These are phyloP conservation scores for Paratinospora sagittata DNA, from an alignment of 164 flowering plant species.

Conservation along the genomic window DNA sequence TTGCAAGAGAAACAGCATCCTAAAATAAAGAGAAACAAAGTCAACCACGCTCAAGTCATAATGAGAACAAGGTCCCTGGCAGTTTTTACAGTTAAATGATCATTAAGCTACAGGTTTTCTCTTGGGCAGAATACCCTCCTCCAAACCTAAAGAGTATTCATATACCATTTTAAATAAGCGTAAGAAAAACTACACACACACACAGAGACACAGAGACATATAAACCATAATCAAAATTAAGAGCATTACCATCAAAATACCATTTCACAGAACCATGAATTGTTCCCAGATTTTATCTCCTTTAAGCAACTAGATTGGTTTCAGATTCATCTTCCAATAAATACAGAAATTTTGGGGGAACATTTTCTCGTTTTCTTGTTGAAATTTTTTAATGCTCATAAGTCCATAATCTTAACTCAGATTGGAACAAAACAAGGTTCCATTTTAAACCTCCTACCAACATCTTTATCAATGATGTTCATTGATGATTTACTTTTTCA, in stretches of 20 bases:
- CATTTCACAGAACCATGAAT: background rate
- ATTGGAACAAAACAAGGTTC: background rate
- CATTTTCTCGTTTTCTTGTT: background rate
- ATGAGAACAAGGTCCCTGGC: background rate
- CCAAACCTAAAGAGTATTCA: background rate
- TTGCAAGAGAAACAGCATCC: slow-evolving; percentile 88
- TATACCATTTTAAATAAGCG: too few relatives aligned
- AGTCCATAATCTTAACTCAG: background rate
- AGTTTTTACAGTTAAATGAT: too few relatives aligned
- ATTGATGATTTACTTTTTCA: too few relatives aligned
- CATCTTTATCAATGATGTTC: too few relatives aligned
- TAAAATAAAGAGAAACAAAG: slow-evolving; percentile 18
- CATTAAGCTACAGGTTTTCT: too few relatives aligned
- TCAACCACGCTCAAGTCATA: background rate
- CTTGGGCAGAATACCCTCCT: background rate
- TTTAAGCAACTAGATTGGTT: background rate
- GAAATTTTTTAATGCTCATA: background rate
- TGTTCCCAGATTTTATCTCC: background rate
- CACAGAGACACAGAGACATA: too few relatives aligned
- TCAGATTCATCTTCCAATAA: background rate
- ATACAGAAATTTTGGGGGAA: background rate
- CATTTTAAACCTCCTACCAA: too few relatives aligned
- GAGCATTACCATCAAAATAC: background rate
- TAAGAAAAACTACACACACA: too few relatives aligned
- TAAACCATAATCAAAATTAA: too few relatives aligned